Percentiles rank a stretch among this genome's conserved stretches.
Evolutionary conservation across 1,284 basidiomycete genomes (phyloP).

Genomic region (Rhodofomes roseus): DNA sequence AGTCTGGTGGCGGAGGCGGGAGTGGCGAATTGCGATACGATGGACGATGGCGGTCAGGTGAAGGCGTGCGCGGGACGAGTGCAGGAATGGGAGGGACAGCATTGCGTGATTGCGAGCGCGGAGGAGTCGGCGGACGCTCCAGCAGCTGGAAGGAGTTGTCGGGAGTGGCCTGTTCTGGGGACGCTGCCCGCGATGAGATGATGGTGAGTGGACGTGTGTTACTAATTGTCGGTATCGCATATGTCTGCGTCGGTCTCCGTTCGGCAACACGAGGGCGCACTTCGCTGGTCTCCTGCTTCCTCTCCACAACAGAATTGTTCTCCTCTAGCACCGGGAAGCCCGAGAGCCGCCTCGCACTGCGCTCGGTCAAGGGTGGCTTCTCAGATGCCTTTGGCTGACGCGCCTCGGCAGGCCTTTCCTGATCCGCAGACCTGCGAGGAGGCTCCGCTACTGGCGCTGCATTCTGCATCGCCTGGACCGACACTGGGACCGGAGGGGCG

Average conservation of each 20-base stretch:
- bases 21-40: not conserved
- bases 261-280: not conserved
- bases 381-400: not conserved
- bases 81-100: constrained; percentile 1
- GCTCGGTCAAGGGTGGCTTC: constrained; percentile 1
- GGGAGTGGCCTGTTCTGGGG: not conserved
- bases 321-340: constrained; percentile 3
- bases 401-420: not conserved
- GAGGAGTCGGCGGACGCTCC: not conserved
- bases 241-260: not conserved
- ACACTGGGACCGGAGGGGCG: not conserved
- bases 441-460: not conserved
- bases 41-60: not conserved
- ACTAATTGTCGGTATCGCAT: constrained; percentile 1
- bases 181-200: constrained; percentile 5
- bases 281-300: not conserved
- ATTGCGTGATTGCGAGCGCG: constrained; percentile 1
- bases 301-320: not conserved
- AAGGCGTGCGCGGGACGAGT: not conserved
- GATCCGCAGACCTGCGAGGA: not conserved
- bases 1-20: not conserved
- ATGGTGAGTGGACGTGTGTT: constrained; percentile 5
- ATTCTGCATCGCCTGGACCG: not conserved
- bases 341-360: constrained; percentile 1
- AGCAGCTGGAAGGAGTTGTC: not conserved